Base-by-base conservation (phyloP, 2,329 filamentous ascomycete genomes). In the Ophiostoma ips region DNA sequence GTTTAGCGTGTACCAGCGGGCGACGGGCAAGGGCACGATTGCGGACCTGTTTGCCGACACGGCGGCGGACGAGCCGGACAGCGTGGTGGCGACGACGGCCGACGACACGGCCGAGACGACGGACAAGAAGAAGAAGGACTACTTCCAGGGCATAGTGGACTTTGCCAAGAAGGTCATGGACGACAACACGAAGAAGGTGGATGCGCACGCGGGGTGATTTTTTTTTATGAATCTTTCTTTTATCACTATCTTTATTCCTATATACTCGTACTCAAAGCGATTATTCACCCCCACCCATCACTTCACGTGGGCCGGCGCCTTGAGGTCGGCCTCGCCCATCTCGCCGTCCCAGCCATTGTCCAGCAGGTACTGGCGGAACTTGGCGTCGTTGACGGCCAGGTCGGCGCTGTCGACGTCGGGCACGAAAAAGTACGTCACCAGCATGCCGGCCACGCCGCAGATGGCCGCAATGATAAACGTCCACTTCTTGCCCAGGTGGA, bases 121-220 rank as follows among this genome's bases (percentile, higher is more conserved):
- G 6, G n/a, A 33, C 30, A 31, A 50, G 37, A 47, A 52, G 46
- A 55, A 54, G 37, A 55, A 53, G 37, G 56, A 52, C 28, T 57
- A 61, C 28, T 58, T 61, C 19, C 58, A 64, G 18, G 64, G 67
- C 37, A 69, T 71, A 3, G 66, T 76, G n/a, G 65, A 67, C 28
- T 58, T 69, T 24, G 74, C 73, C 0, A 68, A 72, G 52, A 62
- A 73, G 55, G 67, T 76, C 34, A 77, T 77, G 73, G 66, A 75
- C 41, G 66, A 72, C 12, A 68, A 77, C 50, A 77, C 74, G 0
- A 71, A 65, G 8, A 69, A 76, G 57, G 57, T 77, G 5, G 70
- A 76, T 33, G 62, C 62, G 2, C 63, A 70, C 43, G 10, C 38
- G 36, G 28, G 28, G 19, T 40, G 18, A 38, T 38, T 40, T 18